These are phyloP conservation scores for Vaccinium myrtillus DNA, from an alignment of 148 eudicot species.

Conservation along the genomic window DNA sequence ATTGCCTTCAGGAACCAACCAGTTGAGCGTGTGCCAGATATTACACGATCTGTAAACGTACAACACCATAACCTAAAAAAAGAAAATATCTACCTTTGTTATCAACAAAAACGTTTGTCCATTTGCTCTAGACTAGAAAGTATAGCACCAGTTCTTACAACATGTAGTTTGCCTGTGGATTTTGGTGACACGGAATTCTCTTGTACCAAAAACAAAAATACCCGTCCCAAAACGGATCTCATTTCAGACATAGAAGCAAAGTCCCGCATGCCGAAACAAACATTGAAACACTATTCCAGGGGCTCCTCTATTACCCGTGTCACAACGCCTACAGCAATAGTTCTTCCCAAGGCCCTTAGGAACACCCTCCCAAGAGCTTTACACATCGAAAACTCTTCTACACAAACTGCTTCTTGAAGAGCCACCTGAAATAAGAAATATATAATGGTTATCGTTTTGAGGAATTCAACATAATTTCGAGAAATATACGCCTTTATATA, in stretches of 20 bases:
- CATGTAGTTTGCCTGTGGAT: neutral
- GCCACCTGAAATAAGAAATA: slow-evolving; percentile 50
- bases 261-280: neutral
- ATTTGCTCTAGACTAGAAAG: neutral
- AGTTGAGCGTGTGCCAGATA: neutral
- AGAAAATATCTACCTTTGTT: neutral
- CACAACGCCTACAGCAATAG: slow-evolving; percentile 80
- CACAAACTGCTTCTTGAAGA: slow-evolving; percentile 67
- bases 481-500: neutral
- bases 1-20: neutral
- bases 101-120: neutral
- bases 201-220: neutral
- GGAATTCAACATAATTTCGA: neutral
- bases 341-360: slow-evolving; percentile 82
- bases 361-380: slow-evolving; percentile 83
- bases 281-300: neutral
- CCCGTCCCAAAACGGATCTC: neutral
- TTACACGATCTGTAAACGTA: neutral
- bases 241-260: neutral
- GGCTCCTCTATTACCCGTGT: slow-evolving; percentile 44
- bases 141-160: neutral
- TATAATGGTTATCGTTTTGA: neutral
- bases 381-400: slow-evolving; percentile 57
- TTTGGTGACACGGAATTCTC: neutral
- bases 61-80: neutral